Percentiles rank a stretch among this genome's conserved stretches.
Conservation (phyloP, 1,284 basidiomycete species). For the Puccinia novopanici region DNA sequence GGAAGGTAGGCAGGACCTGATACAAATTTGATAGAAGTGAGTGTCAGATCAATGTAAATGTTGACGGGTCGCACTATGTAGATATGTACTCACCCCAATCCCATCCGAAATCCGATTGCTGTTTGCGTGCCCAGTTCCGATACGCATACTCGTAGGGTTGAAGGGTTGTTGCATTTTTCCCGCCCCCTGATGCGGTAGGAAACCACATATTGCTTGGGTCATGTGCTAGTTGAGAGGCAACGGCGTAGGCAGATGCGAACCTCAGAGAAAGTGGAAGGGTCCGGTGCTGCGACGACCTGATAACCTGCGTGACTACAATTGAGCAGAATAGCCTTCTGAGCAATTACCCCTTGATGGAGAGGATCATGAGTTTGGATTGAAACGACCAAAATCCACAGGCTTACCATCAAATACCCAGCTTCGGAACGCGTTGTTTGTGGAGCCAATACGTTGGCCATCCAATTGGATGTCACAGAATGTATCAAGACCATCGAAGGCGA, state of each 20-base stretch:
- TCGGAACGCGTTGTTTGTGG: constrained; percentile 42
- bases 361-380: not conserved
- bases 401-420: constrained; percentile 50
- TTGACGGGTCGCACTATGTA: not conserved
- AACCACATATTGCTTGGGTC: constrained; percentile 44
- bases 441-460: constrained; percentile 16
- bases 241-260: constrained; percentile 36
- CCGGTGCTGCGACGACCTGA: constrained; percentile 2
- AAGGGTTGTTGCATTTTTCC: constrained; percentile 19
- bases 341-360: not conserved
- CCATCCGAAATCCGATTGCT: constrained; percentile 57
- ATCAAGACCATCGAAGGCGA: constrained; percentile 49
- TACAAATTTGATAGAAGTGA: not conserved
- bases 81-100: constrained; percentile 54
- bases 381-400: not conserved
- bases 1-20: constrained; percentile 46
- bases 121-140: constrained; percentile 56
- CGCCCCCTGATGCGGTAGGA: constrained; percentile 9
- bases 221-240: constrained; percentile 36
- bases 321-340: not conserved
- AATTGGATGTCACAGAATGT: constrained; percentile 48
- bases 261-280: constrained; percentile 20
- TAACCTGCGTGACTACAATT: constrained; percentile 27
- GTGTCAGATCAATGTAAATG: not conserved
- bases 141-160: constrained; percentile 54